A percentile compares a stretch with the other conserved stretches of the same genome.
phyloP scores from a whole-genome alignment of 2,329 filamentous ascomycete genomes.

The Neoarthrinium moseri region DNA sequence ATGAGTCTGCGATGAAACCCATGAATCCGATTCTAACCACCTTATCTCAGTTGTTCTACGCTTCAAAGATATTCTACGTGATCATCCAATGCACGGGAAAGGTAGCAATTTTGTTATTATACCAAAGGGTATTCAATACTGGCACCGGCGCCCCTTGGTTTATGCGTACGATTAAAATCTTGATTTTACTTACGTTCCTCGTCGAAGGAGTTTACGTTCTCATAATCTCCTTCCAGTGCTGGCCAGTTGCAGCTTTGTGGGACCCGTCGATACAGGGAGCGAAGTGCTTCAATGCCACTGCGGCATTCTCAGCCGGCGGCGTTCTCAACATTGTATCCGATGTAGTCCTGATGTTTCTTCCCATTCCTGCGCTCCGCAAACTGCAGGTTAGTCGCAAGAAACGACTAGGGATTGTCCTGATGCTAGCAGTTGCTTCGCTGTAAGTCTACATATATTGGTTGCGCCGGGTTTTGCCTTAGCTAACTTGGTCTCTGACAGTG shows the following conservation, averaged over 20 bases:
- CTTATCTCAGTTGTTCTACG: conserved; percentile 2
- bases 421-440: conserved; percentile 5
- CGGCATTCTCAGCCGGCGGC: background rate
- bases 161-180: background rate
- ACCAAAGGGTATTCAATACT: conserved; percentile 4
- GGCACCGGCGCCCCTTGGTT: background rate
- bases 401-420: background rate
- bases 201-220: conserved; percentile 4
- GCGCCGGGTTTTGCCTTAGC: background rate
- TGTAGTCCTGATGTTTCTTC: conserved; percentile 1
- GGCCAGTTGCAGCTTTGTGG: conserved; percentile 4
- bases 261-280: conserved; percentile 1
- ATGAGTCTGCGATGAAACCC: background rate
- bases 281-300: background rate
- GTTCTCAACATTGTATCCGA: conserved; percentile 3
- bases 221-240: conserved; percentile 6
- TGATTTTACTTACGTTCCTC: conserved; percentile 3
- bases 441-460: background rate
- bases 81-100: conserved; percentile 3
- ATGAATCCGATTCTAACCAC: background rate
- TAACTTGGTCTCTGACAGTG: background rate
- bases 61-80: conserved; percentile 4
- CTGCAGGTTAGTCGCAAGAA: conserved; percentile 1
- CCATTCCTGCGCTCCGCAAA: conserved; percentile 4
- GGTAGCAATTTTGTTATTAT: background rate